phyloP scores from a whole-genome alignment of 2,329 filamentous ascomycete genomes.

The Neodidymelliopsis sp. region DNA sequence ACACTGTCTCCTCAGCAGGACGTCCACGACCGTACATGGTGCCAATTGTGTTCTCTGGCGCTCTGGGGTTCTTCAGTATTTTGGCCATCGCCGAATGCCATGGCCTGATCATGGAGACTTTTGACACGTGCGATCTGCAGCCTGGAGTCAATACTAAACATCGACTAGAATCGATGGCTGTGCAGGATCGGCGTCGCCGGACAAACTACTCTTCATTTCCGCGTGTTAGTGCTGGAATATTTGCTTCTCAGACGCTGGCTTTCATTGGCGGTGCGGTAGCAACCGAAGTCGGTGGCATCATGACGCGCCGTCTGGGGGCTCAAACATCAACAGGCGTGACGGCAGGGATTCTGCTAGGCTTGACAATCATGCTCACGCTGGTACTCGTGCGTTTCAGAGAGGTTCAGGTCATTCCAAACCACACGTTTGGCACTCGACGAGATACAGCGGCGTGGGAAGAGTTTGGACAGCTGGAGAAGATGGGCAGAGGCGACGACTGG shows the following conservation, averaged over 20 bases:
- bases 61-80: slow-evolving; percentile 74
- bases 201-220: slow-evolving; percentile 82
- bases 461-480: slow-evolving; percentile 51
- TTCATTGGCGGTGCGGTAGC: slow-evolving; percentile 74
- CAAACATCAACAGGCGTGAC: slow-evolving; percentile 73
- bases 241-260: slow-evolving; percentile 72
- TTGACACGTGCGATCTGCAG: slow-evolving; percentile 80
- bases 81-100: slow-evolving; percentile 79
- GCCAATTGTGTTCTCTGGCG: slow-evolving; percentile 70
- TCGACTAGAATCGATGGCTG: slow-evolving; percentile 55
- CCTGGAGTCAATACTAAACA: slow-evolving; percentile 68
- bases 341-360: slow-evolving; percentile 69
- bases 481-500: slow-evolving; percentile 62
- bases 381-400: slow-evolving; percentile 71
- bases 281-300: slow-evolving; percentile 72
- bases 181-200: slow-evolving; percentile 55
- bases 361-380: slow-evolving; percentile 69
- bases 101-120: slow-evolving; percentile 80
- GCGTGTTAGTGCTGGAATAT: slow-evolving; percentile 74
- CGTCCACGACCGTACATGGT: slow-evolving; percentile 64
- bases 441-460: slow-evolving; percentile 43
- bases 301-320: slow-evolving; percentile 71
- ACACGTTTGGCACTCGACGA: slow-evolving; percentile 52
- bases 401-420: slow-evolving; percentile 73
- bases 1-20: slow-evolving; percentile 71